Evolutionary conservation across 305 asterid genomes (phyloP), one percentile per base, ranked within the genome.

Genomic region (Fraxinus nigra): DNA sequence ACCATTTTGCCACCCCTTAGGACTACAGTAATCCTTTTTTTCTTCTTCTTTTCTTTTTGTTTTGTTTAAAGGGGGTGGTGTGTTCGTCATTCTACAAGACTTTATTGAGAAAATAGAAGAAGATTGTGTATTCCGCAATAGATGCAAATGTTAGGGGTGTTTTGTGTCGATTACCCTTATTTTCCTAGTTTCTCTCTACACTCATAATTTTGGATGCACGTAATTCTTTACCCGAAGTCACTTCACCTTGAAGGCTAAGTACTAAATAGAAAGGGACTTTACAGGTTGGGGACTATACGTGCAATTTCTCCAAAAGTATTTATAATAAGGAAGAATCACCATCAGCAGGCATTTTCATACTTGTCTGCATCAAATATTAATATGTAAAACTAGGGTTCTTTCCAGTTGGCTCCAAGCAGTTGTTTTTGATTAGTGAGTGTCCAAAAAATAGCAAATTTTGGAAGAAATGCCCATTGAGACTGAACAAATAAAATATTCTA

Each of bases 281-380:
- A 65, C 26, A 65, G 35, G n/a, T 65, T 26, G 7, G 35, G 72
- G 35, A 65, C 35, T 26, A 65, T 1, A 26, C 28, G 7, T 61
- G 18, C 0, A 26, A 65, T 65, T 9, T 11, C 30, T 26, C n/a
- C 73, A 65, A 65, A 43, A 2, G n/a, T 43, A 11, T 11, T 11
- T 10, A 38, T 8, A 38, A 38, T 10, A 37, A 82, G 72, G n/a
- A 80, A 33, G 67, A 67, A 10, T 72, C 77, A 83, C 85, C 13
- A 78, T 70, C 80, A 78, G 76, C 72, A 75, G 88, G 84, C 91
- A 84, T 83, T 89, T 87, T 86, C 86, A 79, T 43, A 24, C 75
- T 82, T 72, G 88, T 87, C 90, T 75, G 30, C 87, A 85, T 86
- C 91, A 87, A 10, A 87, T 82, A 59, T 82, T 74, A 34, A 81